phyloP scores from a whole-genome alignment of 169 alveolate genomes.

The Eimeria sp. region DNA sequence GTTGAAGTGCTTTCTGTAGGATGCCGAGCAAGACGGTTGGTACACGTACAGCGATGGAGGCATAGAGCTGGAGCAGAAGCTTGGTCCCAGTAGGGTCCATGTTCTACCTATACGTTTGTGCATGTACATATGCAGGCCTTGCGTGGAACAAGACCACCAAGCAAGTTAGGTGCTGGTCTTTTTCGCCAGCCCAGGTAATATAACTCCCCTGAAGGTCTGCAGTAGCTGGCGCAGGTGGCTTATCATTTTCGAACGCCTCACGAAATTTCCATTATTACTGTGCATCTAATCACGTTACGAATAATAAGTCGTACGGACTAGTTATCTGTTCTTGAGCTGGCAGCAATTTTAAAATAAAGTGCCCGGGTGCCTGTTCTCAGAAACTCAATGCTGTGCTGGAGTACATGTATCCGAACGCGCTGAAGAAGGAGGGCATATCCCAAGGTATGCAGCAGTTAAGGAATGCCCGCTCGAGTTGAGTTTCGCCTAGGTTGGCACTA shows the following conservation, averaged over 20 bases:
- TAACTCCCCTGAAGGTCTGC: neutral
- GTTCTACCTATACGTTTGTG: neutral
- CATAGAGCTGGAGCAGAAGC: neutral
- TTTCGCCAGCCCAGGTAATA: constrained; percentile 87
- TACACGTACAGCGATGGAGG: neutral
- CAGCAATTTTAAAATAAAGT: neutral
- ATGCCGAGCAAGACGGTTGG: neutral
- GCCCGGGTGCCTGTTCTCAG: constrained; percentile 10
- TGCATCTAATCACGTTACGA: neutral
- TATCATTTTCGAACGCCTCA: neutral
- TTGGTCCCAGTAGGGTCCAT: neutral
- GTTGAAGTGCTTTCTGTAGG: neutral
- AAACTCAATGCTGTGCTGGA: constrained; percentile 59
- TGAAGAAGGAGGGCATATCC: constrained; percentile 55
- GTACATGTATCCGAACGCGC: constrained; percentile 47
- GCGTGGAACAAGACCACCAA: constrained; percentile 91
- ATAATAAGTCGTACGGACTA: neutral
- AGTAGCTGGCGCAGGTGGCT: neutral
- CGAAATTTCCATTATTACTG: neutral
- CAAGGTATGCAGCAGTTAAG: neutral
- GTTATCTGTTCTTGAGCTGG: neutral
- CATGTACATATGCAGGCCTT: constrained; percentile 82
- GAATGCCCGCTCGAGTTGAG: neutral
- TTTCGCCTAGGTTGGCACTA: neutral
- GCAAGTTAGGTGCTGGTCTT: constrained; percentile 90